Percentiles rank a stretch among this genome's conserved stretches.
phyloP scores from a whole-genome alignment of 495 filamentous ascomycete species.

The Niebla homalea region DNA sequence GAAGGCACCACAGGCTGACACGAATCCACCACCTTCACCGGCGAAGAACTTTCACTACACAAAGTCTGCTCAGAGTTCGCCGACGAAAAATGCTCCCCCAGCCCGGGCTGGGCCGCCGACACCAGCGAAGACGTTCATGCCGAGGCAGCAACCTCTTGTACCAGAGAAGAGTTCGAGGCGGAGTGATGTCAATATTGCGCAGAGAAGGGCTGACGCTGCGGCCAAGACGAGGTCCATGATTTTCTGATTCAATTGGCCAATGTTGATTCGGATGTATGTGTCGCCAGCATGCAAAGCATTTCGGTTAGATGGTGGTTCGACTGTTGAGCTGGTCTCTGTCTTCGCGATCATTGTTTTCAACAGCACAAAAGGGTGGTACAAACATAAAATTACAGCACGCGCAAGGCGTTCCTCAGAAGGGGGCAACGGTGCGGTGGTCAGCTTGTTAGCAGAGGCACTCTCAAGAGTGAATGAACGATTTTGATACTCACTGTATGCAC shows the following conservation, averaged over 20 bases:
- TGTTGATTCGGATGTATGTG: not conserved
- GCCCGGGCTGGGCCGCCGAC: constrained; percentile 15
- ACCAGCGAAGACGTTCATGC: constrained; percentile 13
- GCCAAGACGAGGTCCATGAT: constrained; percentile 17
- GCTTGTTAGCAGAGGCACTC: too few species aligned
- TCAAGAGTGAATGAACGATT: too few species aligned
- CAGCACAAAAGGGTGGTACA: too few species aligned
- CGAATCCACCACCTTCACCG: not conserved
- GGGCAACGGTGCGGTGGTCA: too few species aligned
- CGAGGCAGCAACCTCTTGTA: constrained; percentile 4
- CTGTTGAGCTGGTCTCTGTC: too few species aligned
- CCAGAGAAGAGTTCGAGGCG: constrained; percentile 16
- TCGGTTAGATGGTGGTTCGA: too few species aligned
- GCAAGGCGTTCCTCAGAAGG: too few species aligned
- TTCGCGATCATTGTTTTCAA: too few species aligned
- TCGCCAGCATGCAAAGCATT: not conserved
- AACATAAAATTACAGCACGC: too few species aligned
- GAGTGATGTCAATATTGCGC: constrained; percentile 3
- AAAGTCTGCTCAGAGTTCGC: constrained; percentile 15
- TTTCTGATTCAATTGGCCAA: constrained; percentile 5
- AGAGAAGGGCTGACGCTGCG: constrained; percentile 11
- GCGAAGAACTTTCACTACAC: constrained; percentile 11
- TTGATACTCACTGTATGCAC: too few species aligned
- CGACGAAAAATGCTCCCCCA: constrained; percentile 14
- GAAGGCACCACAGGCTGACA: constrained; percentile 5